Base-by-base conservation (phyloP, 2,329 filamentous ascomycete genomes). In the Setomelanomma holmii region DNA sequence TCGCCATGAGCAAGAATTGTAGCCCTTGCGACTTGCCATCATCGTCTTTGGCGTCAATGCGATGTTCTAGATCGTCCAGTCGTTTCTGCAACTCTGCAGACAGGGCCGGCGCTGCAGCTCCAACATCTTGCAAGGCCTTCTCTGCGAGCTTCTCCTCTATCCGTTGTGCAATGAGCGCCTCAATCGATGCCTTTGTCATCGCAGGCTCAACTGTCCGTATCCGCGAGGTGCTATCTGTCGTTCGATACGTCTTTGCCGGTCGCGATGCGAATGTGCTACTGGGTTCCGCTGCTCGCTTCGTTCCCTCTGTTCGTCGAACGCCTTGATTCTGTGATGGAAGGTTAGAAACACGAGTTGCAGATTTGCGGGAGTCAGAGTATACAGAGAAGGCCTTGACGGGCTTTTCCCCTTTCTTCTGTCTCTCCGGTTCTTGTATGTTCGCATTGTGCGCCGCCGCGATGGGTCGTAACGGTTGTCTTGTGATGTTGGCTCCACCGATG, bases 161-260 rank as follows among this genome's bases (percentile, higher is more conserved):
- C 67, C 96, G 96, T 64, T 89, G 90, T 74, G 96, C 90, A 1
- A 98, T 91, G 77, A 97, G 87, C 34, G 92, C 90, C 72, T 97
- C 93, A 54, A 98, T 96, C 45, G 87, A 88, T 11, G 86, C 88
- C 16, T 76, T 84, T 61, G 81, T 73, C 79, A 82, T 59, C 74
- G 65, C 56, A 58, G 66, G 60, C 60, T 76, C 56, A 56, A 66
- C 57, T 46, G 44, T 48, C 5, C 67, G 71, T 40, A 56, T 40
- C 40, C 64, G 60, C 10, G 67, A 63, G 1, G 76, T 73, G 20
- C 66, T 58, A 36, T 79, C 67, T 69, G 63, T 61, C 2, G 73
- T 55, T 42, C 73, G 68, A 17, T 69, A 66, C 4, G 71, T 63
- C 58, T 80, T 80, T 3, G 71, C 56, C 2, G 78, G 77, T 30